Percentiles rank a stretch among this genome's conserved stretches.
These are phyloP conservation scores for Exophiala sp. DNA, from an alignment of 2,329 filamentous ascomycete genomes.

Conservation along the genomic window DNA sequence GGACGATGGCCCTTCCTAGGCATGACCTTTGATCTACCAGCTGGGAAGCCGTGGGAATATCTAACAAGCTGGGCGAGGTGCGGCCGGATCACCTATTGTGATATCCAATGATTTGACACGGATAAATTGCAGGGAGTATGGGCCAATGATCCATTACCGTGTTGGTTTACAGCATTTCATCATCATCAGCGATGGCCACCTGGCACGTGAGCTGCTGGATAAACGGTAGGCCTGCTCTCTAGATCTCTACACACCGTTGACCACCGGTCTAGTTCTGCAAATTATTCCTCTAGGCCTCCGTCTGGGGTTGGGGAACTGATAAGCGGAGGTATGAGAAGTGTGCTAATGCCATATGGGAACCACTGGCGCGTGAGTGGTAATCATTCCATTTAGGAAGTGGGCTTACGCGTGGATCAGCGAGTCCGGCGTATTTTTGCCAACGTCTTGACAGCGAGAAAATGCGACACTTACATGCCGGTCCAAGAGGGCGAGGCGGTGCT, in stretches of 20 bases:
- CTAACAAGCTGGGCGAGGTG: too few relatives aligned
- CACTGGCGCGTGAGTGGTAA: conserved; percentile 4
- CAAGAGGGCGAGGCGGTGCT: conserved; percentile 3
- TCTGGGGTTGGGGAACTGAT: conserved; percentile 5
- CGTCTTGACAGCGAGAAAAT: background rate
- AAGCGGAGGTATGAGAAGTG: conserved; percentile 1
- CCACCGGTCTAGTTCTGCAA: background rate
- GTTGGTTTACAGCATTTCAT: conserved; percentile 3
- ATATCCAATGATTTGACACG: background rate
- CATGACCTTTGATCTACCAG: conserved; percentile 7
- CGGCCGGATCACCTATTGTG: too few relatives aligned
- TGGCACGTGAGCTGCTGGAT: conserved; percentile 6
- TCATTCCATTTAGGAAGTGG: background rate
- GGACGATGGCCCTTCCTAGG: conserved; percentile 4
- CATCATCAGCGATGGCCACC: conserved; percentile 1
- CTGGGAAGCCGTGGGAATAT: background rate
- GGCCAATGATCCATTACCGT: conserved; percentile 1
- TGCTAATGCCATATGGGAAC: conserved; percentile 4
- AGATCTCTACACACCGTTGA: background rate
- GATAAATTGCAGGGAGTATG: background rate
- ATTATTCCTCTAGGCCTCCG: conserved; percentile 4
- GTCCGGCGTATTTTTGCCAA: background rate
- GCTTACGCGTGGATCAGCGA: background rate
- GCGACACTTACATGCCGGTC: conserved; percentile 1
- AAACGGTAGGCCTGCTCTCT: background rate